Evolutionary conservation across 2,329 filamentous ascomycete genomes (phyloP).

Genomic region (Alternaria hordeiaustralica): DNA sequence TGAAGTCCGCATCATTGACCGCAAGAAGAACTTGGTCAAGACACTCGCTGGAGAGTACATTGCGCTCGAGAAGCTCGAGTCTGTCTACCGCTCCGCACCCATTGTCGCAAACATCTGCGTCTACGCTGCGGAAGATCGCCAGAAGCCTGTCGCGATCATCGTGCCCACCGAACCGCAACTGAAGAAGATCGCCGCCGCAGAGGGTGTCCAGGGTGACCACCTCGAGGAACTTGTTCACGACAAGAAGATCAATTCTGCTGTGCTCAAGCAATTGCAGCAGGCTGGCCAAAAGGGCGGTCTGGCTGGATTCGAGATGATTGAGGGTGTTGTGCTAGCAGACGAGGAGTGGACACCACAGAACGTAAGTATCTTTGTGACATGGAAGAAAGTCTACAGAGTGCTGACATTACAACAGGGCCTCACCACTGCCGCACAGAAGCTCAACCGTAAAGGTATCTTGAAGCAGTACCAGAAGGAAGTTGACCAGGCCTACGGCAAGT

Average conservation of each 20-base stretch:
- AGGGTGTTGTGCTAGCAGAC: constrained; percentile 77
- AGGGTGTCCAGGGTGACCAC: constrained; percentile 68
- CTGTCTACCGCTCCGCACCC: constrained; percentile 81
- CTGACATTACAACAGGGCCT: constrained; percentile 50
- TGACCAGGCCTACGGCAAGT: constrained; percentile 52
- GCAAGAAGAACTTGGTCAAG: constrained; percentile 98
- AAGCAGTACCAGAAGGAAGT: constrained; percentile 60
- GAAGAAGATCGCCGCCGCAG: constrained; percentile 62
- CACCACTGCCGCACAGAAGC: constrained; percentile 60
- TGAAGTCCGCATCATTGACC: constrained; percentile 86
- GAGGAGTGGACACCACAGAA: constrained; percentile 89
- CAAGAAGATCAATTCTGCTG: constrained; percentile 66
- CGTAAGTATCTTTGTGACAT: constrained; percentile 61
- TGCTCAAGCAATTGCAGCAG: constrained; percentile 74
- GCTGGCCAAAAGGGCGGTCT: constrained; percentile 72
- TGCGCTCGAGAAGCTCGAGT: constrained; percentile 92
- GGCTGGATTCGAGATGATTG: constrained; percentile 73
- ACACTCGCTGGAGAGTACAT: constrained; percentile 96
- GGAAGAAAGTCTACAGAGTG: background rate
- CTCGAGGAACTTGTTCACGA: constrained; percentile 73
- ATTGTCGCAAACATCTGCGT: constrained; percentile 87
- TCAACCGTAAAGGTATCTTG: constrained; percentile 58
- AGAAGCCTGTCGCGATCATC: constrained; percentile 84
- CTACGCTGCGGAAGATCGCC: constrained; percentile 76
- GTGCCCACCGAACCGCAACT: constrained; percentile 63